These are phyloP conservation scores for Fraxinus sp. DNA, from an alignment of 305 asterid species.

Conservation along the genomic window DNA sequence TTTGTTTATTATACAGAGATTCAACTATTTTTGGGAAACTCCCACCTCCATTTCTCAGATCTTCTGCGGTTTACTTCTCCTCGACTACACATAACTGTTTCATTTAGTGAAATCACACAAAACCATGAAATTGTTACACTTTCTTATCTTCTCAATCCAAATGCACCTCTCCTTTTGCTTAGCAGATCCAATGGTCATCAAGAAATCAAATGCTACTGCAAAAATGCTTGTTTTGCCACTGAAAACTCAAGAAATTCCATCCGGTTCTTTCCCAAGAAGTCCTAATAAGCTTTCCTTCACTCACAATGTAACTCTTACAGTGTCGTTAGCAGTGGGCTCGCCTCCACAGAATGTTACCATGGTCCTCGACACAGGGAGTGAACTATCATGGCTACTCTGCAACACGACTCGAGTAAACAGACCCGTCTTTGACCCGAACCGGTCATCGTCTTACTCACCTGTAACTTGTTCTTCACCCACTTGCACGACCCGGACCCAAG, in stretches of 20 bases:
- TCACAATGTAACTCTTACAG: constrained; percentile 79
- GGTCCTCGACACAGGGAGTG: constrained; percentile 92
- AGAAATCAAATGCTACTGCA: constrained; percentile 20
- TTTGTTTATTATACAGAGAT: background rate
- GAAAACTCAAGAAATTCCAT: constrained; percentile 48
- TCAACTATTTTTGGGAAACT: constrained; percentile 15
- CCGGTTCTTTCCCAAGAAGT: constrained; percentile 28
- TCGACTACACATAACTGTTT: background rate
- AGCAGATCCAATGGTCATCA: constrained; percentile 22
- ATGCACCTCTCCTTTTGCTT: constrained; percentile 20
- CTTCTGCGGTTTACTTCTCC: background rate
- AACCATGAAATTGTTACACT: constrained; percentile 24
- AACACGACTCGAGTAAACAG: constrained; percentile 39
- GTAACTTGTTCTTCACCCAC: constrained; percentile 61
- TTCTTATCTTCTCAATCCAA: constrained; percentile 25
- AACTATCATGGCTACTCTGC: constrained; percentile 83
- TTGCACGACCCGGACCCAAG: constrained; percentile 67
- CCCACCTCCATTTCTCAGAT: constrained; percentile 10
- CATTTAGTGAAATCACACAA: constrained; percentile 9
- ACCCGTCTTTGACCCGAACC: constrained; percentile 54
- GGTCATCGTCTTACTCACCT: constrained; percentile 52
- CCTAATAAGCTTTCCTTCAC: constrained; percentile 65
- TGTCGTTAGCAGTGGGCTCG: constrained; percentile 68
- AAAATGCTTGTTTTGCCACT: constrained; percentile 45
- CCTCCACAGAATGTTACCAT: constrained; percentile 86